Conservation (phyloP, 1,284 basidiomycete genomes). For the Rhodotorula sp. region DNA sequence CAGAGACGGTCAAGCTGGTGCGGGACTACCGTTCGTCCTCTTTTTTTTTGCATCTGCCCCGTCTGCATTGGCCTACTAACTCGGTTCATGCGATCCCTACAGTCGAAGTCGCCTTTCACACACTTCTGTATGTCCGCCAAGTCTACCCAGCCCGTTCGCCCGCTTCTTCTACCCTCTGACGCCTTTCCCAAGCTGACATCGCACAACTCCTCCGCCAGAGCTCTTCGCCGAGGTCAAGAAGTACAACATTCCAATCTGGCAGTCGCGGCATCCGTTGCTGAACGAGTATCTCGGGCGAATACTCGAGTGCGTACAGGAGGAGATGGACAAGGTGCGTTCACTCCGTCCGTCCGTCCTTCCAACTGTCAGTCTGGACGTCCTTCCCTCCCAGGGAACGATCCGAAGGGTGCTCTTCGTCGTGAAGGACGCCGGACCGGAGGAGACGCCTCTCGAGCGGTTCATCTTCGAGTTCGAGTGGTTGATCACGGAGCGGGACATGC, state of each 20-base stretch:
- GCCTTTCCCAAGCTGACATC: not conserved
- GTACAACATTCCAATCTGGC: conserved; percentile 84
- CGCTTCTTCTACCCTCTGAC: not conserved
- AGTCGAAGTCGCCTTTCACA: conserved; percentile 93
- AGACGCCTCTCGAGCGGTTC: conserved; percentile 61
- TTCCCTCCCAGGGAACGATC: conserved; percentile 60
- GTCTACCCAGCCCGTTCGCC: conserved; percentile 68
- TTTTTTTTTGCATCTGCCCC: not conserved
- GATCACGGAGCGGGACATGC: conserved; percentile 68
- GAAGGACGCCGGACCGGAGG: conserved; percentile 61
- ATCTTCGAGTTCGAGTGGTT: conserved; percentile 60
- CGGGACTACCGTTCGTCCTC: conserved; percentile 40
- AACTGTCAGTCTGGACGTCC: not conserved
- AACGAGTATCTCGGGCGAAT: conserved; percentile 83
- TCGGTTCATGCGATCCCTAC: not conserved
- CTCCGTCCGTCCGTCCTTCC: conserved; percentile 13
- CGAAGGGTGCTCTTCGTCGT: conserved; percentile 74
- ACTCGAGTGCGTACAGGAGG: conserved; percentile 69
- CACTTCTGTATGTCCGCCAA: conserved; percentile 81
- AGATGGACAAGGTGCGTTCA: conserved; percentile 63
- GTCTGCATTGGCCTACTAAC: not conserved
- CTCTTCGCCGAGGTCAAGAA: conserved; percentile 82
- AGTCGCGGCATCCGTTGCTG: conserved; percentile 82
- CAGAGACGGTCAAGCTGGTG: conserved; percentile 39
- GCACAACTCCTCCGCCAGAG: conserved; percentile 50